Conservation (phyloP, 306 rosid species). For the Cucurbita ficifolia region DNA sequence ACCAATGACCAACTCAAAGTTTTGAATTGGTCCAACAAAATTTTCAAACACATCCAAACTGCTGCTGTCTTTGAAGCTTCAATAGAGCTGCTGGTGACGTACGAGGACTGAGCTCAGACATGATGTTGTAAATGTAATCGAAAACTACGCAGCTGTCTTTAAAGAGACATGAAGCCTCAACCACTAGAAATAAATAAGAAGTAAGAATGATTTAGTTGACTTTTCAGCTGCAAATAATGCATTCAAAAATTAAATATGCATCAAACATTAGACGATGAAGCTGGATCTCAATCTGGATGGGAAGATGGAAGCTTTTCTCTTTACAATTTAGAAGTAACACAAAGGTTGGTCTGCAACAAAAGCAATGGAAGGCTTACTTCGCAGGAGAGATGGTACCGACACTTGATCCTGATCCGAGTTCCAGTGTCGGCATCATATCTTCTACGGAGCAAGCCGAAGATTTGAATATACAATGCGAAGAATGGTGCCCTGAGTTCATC, state of each 20-base stretch:
- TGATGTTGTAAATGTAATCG: not conserved
- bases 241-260: not conserved
- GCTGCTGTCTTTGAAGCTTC: not conserved
- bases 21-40: too few species aligned
- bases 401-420: not conserved
- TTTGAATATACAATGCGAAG: not conserved
- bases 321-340: not conserved
- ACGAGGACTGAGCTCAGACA: not conserved
- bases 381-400: slow-evolving; percentile 75
- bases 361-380: slow-evolving; percentile 30
- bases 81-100: not conserved
- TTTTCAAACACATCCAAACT: too few species aligned
- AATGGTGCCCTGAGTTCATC: not conserved
- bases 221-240: not conserved
- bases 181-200: not conserved
- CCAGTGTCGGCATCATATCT: slow-evolving; percentile 17
- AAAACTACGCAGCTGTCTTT: not conserved
- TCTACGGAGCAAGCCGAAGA: slow-evolving; percentile 25
- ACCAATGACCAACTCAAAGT: too few species aligned
- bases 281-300: not conserved
- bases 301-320: not conserved
- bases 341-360: not conserved
- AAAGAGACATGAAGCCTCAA: not conserved
- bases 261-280: not conserved
- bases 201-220: not conserved